Conservation (phyloP, 176 grass and related monocot genomes). For the Avena insularis region DNA sequence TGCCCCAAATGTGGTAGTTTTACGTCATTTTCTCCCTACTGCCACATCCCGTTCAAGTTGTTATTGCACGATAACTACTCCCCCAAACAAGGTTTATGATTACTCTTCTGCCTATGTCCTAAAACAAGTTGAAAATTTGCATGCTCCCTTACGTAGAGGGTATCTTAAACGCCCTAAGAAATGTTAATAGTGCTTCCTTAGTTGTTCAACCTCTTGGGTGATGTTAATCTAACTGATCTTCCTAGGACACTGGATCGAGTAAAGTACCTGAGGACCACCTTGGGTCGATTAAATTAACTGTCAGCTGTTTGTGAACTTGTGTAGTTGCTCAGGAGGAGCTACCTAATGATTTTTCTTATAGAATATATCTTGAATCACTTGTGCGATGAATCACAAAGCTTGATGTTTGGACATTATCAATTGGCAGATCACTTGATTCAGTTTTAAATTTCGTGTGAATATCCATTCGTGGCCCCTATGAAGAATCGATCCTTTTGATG, state of each 20-base stretch:
- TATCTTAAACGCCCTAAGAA: neutral
- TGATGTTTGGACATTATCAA: slow-evolving; percentile 22
- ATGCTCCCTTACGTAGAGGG: neutral
- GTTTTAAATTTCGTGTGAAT: neutral
- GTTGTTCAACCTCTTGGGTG: neutral
- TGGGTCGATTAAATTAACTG: neutral
- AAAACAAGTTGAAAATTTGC: neutral
- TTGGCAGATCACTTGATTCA: slow-evolving; percentile 20
- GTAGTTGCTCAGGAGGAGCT: slow-evolving; percentile 1
- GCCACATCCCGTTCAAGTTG: neutral
- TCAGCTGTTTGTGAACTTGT: slow-evolving; percentile 20
- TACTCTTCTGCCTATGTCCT: neutral
- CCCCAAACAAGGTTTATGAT: neutral
- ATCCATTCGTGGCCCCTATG: neutral
- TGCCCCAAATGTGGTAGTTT: no score
- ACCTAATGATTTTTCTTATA: neutral
- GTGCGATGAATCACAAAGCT: neutral
- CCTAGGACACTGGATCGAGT: neutral
- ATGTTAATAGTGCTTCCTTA: neutral
- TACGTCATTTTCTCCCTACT: no score
- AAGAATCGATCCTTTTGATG: neutral
- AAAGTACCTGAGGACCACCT: neutral
- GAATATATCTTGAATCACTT: neutral
- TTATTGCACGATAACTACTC: neutral
- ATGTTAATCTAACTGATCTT: slow-evolving; percentile 29